These are phyloP conservation scores for Viridothelium virens DNA, from an alignment of 495 filamentous ascomycete species.

Conservation along the genomic window DNA sequence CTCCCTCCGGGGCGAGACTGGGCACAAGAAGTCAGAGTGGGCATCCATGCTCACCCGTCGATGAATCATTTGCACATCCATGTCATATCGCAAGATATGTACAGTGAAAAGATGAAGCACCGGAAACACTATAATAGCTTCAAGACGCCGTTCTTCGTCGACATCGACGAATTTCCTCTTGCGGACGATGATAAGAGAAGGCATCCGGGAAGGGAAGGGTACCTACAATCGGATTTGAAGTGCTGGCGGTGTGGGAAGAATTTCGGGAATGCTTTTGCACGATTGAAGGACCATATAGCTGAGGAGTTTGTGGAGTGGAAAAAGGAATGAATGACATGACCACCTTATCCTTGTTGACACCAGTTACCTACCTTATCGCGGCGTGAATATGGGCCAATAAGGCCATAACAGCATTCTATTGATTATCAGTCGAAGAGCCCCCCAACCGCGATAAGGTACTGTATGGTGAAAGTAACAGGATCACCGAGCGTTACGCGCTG, in stretches of 20 bases:
- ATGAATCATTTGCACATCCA: slow-evolving; percentile 94
- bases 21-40: slow-evolving; percentile 64
- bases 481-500: too few relatives aligned
- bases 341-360: too few relatives aligned
- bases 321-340: slow-evolving; percentile 42
- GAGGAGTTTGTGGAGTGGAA: slow-evolving; percentile 80
- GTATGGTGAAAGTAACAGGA: too few relatives aligned
- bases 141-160: slow-evolving; percentile 76
- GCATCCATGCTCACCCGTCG: slow-evolving; percentile 77
- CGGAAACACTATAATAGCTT: slow-evolving; percentile 91
- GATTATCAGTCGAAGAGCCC: too few relatives aligned
- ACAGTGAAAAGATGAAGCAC: slow-evolving; percentile 62
- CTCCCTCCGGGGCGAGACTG: slow-evolving; percentile 71
- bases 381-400: too few relatives aligned
- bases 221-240: slow-evolving; percentile 52
- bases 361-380: too few relatives aligned
- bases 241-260: slow-evolving; percentile 81
- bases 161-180: slow-evolving; percentile 74
- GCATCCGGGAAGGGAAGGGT: slow-evolving; percentile 42
- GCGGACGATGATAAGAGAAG: slow-evolving; percentile 51
- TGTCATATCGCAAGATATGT: slow-evolving; percentile 67
- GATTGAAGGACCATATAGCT: slow-evolving; percentile 71
- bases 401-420: too few relatives aligned
- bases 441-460: too few relatives aligned
- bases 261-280: slow-evolving; percentile 64